Evolutionary conservation across 495 filamentous ascomycete species (phyloP).

Genomic region (Talaromyces borbonicus): DNA sequence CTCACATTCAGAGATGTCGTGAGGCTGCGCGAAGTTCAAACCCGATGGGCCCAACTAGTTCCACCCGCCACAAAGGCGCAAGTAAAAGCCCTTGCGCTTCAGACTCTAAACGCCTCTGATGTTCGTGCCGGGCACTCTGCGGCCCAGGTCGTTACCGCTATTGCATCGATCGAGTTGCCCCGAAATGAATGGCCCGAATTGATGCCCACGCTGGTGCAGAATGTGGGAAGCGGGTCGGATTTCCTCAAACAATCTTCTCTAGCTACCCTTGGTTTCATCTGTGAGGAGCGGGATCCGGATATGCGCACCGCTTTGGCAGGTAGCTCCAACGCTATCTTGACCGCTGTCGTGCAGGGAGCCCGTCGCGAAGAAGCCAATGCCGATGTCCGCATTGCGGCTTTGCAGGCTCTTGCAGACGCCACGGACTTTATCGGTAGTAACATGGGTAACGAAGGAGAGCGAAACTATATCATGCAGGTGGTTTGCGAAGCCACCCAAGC

Average conservation of each 20-base stretch:
- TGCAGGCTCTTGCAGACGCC: conserved; percentile 90
- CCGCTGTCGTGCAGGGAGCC: conserved; percentile 93
- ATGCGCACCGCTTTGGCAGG: conserved; percentile 68
- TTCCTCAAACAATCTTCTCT: conserved; percentile 89
- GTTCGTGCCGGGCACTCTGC: conserved; percentile 75
- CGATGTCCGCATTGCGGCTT: conserved; percentile 85
- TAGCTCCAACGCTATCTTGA: conserved; percentile 95
- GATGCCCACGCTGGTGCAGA: conserved; percentile 77
- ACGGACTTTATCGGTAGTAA: conserved; percentile 95
- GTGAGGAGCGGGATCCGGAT: conserved; percentile 85
- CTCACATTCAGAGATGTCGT: conserved; percentile 85
- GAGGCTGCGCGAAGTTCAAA: conserved; percentile 77
- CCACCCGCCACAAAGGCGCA: conserved; percentile 66
- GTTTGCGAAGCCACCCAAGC: conserved; percentile 98
- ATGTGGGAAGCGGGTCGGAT: conserved; percentile 76
- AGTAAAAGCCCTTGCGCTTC: conserved; percentile 79
- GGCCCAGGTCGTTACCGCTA: conserved; percentile 88
- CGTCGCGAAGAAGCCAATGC: conserved; percentile 86
- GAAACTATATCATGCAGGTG: conserved; percentile 99
- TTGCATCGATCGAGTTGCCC: conserved; percentile 90
- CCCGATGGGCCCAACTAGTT: conserved; percentile 79
- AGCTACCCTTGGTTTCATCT: conserved; percentile 92
- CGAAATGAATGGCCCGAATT: conserved; percentile 92
- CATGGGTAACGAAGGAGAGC: conserved; percentile 97
- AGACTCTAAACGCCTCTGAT: conserved; percentile 70